Evolutionary conservation across 768 basidiomycete genomes (phyloP), one percentile per base, ranked within the genome.

Genomic region (Collybia nuda): DNA sequence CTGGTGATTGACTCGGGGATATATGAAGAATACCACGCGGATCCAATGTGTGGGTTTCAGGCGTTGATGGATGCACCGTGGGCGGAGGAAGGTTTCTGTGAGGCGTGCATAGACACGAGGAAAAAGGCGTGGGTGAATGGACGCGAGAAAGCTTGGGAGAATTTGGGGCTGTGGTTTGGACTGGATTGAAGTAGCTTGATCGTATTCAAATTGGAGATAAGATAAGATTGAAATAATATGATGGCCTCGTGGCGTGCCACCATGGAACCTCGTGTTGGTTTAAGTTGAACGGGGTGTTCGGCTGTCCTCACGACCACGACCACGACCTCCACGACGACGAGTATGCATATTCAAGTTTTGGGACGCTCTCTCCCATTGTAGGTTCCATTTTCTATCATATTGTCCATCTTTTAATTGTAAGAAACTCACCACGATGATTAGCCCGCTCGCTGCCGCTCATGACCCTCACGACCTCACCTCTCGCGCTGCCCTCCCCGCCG

Each of bases 131-230:
- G 53, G 56, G 32, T 14, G 29, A 26, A 19, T 22, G 53, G 50
- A 6, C 48, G 40, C 38, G 47, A 49, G 44, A 51, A 47, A 21
- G 43, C 51, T 5, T 57, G 56, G 56, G 40, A 17, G 18, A 50
- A 55, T n/a, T 41, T 57, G 47, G 51, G 48, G 21, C 38, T n/a
- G 12, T 57, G 56, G 56, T 52, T 57, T 45, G 23, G 23, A 24
- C 23, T 47, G 36, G 36, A 24, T 44, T 17, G 18, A 40, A 40
- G 17, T 7, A 17, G 5, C 5, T 40, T 26, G 24, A 26, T 26
- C 7, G 24, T n/a, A 26, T 26, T 3, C 7, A 32, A 32, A 32
- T 11, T 11, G 14, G 12, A 32, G 32, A 32, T 40, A 23, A 40
- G 22, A 23, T 40, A 19, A 40, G 40, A 40, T 40, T 40, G 18